Conservation (phyloP, 306 rosid genomes). For the Cajanus cajan region DNA sequence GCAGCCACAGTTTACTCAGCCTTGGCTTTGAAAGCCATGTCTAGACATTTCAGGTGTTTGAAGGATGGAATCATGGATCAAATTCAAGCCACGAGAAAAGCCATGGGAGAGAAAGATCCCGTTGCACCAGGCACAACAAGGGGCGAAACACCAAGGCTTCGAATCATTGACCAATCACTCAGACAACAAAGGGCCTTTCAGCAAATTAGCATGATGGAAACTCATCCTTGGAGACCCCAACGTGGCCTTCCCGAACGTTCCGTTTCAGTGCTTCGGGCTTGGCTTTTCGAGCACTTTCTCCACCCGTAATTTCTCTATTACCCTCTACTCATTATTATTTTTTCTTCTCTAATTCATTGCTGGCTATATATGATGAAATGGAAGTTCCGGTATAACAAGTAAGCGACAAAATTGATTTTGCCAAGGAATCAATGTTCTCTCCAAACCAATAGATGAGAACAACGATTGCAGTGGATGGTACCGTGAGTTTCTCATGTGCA, state of each 20-base stretch:
- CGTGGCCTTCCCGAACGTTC: conserved; percentile 97
- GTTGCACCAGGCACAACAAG: conserved; percentile 67
- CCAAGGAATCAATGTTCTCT: conserved; percentile 46
- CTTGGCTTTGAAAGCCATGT: conserved; percentile 82
- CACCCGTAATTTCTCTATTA: conserved; percentile 63
- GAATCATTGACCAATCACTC: conserved; percentile 65
- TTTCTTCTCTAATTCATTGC: neutral
- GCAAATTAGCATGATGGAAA: conserved; percentile 88
- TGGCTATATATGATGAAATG: neutral
- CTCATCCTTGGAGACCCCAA: conserved; percentile 97
- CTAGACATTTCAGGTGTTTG: conserved; percentile 72
- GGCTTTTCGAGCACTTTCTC: conserved; percentile 98
- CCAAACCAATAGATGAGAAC: conserved; percentile 25
- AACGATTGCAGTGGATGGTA: conserved; percentile 2
- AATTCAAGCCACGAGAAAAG: conserved; percentile 57
- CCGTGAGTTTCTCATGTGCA: conserved; percentile 7
- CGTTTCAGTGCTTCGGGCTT: conserved; percentile 84
- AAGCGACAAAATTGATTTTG: conserved; percentile 42
- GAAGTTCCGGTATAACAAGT: conserved; percentile 12
- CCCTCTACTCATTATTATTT: too few species aligned
- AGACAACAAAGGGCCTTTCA: conserved; percentile 88
- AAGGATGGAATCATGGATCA: conserved; percentile 81
- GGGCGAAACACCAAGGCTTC: conserved; percentile 90
- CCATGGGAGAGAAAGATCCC: conserved; percentile 85
- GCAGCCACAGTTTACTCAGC: conserved; percentile 83